Conservation (phyloP, 257 asterid genomes). For the Solanum etuberosum region DNA sequence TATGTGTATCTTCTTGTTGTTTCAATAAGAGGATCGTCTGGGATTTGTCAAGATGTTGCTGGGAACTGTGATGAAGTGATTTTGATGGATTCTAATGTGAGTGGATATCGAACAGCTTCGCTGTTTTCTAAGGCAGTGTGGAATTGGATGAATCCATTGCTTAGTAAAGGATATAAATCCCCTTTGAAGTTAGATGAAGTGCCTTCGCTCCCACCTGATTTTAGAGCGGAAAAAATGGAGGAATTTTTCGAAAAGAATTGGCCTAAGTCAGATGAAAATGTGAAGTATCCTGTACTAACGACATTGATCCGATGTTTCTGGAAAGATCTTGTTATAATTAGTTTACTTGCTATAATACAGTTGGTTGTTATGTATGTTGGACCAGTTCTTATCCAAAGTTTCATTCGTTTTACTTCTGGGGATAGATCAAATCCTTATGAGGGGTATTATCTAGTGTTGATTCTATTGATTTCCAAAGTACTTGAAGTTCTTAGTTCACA, state of each 20-base stretch:
- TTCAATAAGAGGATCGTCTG: conserved; percentile 22
- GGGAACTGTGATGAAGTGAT: neutral
- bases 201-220: conserved; percentile 39
- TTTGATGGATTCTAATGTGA: conserved; percentile 4
- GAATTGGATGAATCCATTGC: conserved; percentile 56
- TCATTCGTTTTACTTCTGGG: conserved; percentile 35
- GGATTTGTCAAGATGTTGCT: neutral
- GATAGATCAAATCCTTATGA: conserved; percentile 15
- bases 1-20: conserved; percentile 22
- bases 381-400: conserved; percentile 45
- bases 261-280: conserved; percentile 36
- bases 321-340: conserved; percentile 41
- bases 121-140: conserved; percentile 35
- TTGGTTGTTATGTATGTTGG: conserved; percentile 48
- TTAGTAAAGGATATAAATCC: conserved; percentile 37
- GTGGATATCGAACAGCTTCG: conserved; percentile 51
- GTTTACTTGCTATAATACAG: conserved; percentile 27
- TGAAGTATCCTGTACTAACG: conserved; percentile 28
- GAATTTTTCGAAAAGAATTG: conserved; percentile 31
- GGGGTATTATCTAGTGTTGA: conserved; percentile 32
- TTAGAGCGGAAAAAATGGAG: conserved; percentile 38
- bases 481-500: conserved; percentile 57
- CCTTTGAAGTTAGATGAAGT: conserved; percentile 42
- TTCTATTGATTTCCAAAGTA: conserved; percentile 31
- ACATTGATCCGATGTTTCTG: conserved; percentile 47